A percentile compares a stretch with the other conserved stretches of the same genome.
phyloP scores from a whole-genome alignment of 495 filamentous ascomycete species.

The Hypoxylon fragiforme region DNA sequence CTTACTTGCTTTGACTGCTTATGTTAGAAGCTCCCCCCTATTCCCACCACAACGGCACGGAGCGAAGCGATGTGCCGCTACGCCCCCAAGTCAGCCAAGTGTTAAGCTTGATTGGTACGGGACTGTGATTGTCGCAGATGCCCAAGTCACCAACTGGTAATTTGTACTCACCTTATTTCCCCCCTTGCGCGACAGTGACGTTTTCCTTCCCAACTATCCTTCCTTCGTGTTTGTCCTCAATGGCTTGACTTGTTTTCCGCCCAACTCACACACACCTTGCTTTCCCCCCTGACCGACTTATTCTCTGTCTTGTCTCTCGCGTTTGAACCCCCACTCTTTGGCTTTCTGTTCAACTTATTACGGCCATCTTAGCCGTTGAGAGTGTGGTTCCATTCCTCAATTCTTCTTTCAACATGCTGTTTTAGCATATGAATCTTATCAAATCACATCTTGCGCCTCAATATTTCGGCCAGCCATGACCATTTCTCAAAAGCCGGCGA shows the following conservation, averaged over 20 bases:
- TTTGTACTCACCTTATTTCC: conserved; percentile 16
- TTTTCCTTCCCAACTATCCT: conserved; percentile 20
- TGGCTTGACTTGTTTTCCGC: conserved; percentile 17
- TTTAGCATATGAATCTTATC: conserved; percentile 22
- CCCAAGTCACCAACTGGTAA: conserved; percentile 23
- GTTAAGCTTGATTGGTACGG: conserved; percentile 29
- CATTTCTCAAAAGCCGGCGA: conserved; percentile 28
- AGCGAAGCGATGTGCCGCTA: conserved; percentile 37
- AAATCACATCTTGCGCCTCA: not conserved
- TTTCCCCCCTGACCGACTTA: conserved; percentile 20
- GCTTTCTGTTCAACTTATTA: conserved; percentile 19
- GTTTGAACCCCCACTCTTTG: not conserved
- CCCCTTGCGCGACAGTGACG: conserved; percentile 35
- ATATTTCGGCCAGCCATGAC: conserved; percentile 24
- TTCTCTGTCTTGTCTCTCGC: conserved; percentile 14
- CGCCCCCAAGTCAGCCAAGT: conserved; percentile 30
- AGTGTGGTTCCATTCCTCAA: conserved; percentile 9
- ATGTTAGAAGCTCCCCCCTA: conserved; percentile 32
- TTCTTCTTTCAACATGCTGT: conserved; percentile 8
- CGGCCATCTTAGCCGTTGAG: not conserved
- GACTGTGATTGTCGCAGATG: conserved; percentile 24
- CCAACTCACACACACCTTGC: conserved; percentile 3
- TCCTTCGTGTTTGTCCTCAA: conserved; percentile 24
- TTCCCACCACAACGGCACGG: conserved; percentile 34
- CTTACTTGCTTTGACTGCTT: conserved; percentile 33